These are phyloP conservation scores for Aspergillus phoenicis DNA, from an alignment of 2,329 filamentous ascomycete genomes.

Conservation along the genomic window DNA sequence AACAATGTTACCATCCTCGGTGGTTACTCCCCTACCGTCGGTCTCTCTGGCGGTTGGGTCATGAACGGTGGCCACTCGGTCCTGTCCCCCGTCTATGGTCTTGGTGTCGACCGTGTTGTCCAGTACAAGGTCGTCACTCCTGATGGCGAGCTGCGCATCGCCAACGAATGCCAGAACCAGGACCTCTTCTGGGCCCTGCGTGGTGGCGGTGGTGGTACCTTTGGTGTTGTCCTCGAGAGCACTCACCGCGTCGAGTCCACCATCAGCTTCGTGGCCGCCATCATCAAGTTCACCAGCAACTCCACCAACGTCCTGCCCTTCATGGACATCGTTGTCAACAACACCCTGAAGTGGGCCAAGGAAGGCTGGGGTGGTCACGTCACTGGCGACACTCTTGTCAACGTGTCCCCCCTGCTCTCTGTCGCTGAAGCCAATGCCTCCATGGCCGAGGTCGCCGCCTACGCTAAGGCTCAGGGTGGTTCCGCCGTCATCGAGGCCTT, in stretches of 20 bases:
- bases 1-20: slow-evolving; percentile 30
- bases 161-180: slow-evolving; percentile 22
- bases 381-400: slow-evolving; percentile 22
- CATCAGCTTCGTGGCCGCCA: slow-evolving; percentile 15
- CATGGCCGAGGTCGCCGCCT: slow-evolving; percentile 13
- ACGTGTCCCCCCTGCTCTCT: slow-evolving; percentile 19
- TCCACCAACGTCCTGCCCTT: slow-evolving; percentile 23
- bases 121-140: slow-evolving; percentile 33
- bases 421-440: slow-evolving; percentile 19
- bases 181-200: slow-evolving; percentile 28
- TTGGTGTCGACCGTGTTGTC: slow-evolving; percentile 33
- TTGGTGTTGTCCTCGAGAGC: slow-evolving; percentile 21
- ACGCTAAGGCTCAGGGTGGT: slow-evolving; percentile 17
- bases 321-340: slow-evolving; percentile 26
- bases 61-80: slow-evolving; percentile 34
- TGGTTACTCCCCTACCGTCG: slow-evolving; percentile 21
- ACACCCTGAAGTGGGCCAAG: slow-evolving; percentile 23
- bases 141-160: slow-evolving; percentile 17
- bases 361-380: slow-evolving; percentile 29
- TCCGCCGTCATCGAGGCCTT: slow-evolving; percentile 20
- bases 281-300: slow-evolving; percentile 22
- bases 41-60: slow-evolving; percentile 31
- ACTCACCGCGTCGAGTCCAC: slow-evolving; percentile 19
- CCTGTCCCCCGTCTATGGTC: slow-evolving; percentile 31
- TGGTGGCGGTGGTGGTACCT: slow-evolving; percentile 24